Evolutionary conservation across 352 stramenopile genomes (phyloP).

Genomic region (Globisporangium apiculatum): DNA sequence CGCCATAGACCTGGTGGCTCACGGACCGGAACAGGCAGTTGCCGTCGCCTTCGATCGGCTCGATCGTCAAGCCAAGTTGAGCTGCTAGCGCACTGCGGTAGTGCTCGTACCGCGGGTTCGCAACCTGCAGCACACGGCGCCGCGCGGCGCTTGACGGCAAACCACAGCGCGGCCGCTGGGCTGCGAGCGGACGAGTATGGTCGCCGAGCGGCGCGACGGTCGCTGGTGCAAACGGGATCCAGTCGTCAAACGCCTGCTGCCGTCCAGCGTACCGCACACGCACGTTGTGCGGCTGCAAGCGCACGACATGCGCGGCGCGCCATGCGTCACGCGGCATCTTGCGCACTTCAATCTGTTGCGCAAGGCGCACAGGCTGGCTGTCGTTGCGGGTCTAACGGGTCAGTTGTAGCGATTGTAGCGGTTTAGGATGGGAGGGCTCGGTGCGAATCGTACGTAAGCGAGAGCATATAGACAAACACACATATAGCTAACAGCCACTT

Average conservation of each 20-base stretch:
- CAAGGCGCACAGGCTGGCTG: slow-evolving; percentile 48
- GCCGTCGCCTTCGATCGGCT: slow-evolving; percentile 89
- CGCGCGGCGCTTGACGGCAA: slow-evolving; percentile 24
- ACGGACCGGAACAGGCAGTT: slow-evolving; percentile 98
- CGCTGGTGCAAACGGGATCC: slow-evolving; percentile 53
- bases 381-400: slow-evolving; percentile 41
- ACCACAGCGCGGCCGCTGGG: slow-evolving; percentile 39
- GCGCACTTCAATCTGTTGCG: slow-evolving; percentile 67
- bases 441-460: neutral
- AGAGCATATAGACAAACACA: neutral
- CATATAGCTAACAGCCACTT: neutral
- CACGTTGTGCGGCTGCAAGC: slow-evolving; percentile 29
- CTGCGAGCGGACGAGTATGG: slow-evolving; percentile 28
- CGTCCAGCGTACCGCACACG: slow-evolving; percentile 63
- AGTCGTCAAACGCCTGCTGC: slow-evolving; percentile 64
- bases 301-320: slow-evolving; percentile 62
- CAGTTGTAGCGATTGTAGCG: too few species aligned
- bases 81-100: slow-evolving; percentile 48
- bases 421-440: neutral
- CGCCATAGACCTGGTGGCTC: slow-evolving; percentile 94
- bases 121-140: slow-evolving; percentile 51
- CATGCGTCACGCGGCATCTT: slow-evolving; percentile 30
- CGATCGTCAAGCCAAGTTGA: slow-evolving; percentile 25
- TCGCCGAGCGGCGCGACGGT: slow-evolving; percentile 52
- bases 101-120: slow-evolving; percentile 73